Evolutionary conservation across 2,329 filamentous ascomycete species (phyloP).

Genomic region (Corinectria fuckeliana): DNA sequence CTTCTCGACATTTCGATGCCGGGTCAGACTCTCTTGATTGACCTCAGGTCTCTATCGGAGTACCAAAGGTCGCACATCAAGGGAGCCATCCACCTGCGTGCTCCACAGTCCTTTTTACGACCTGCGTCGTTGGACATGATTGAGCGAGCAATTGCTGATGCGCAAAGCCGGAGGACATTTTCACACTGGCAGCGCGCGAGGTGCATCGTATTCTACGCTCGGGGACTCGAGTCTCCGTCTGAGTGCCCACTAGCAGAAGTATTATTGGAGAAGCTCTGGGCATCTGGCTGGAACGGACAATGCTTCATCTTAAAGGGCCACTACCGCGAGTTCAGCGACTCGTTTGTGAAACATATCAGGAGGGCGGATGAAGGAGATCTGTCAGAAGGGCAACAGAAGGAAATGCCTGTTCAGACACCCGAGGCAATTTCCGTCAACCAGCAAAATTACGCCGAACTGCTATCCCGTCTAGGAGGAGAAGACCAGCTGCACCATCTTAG

Average conservation of each 20-base stretch:
- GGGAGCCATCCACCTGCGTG: constrained; percentile 58
- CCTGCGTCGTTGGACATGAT: constrained; percentile 58
- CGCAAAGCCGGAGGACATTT: constrained; percentile 55
- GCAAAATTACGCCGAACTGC: constrained; percentile 53
- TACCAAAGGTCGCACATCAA: constrained; percentile 60
- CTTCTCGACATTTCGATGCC: constrained; percentile 58
- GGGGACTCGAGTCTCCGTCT: constrained; percentile 55
- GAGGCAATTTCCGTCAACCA: constrained; percentile 40
- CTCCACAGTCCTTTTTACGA: constrained; percentile 56
- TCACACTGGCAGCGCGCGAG: constrained; percentile 53
- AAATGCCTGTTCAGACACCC: constrained; percentile 18
- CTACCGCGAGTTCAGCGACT: constrained; percentile 61
- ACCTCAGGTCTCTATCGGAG: constrained; percentile 54
- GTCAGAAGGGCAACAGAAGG: constrained; percentile 44
- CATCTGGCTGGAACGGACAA: constrained; percentile 56
- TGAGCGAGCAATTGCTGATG: constrained; percentile 56
- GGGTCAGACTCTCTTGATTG: constrained; percentile 55
- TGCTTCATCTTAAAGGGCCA: constrained; percentile 63
- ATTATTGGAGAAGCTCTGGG: constrained; percentile 53
- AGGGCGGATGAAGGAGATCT: constrained; percentile 49
- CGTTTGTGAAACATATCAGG: constrained; percentile 58
- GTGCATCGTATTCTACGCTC: constrained; percentile 61
- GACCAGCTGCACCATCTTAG: constrained; percentile 48
- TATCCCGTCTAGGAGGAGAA: constrained; percentile 52
- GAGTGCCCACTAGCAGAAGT: constrained; percentile 58